Evolutionary conservation across 2,329 filamentous ascomycete genomes (phyloP).

Genomic region (Pyrenophora seminiperda): DNA sequence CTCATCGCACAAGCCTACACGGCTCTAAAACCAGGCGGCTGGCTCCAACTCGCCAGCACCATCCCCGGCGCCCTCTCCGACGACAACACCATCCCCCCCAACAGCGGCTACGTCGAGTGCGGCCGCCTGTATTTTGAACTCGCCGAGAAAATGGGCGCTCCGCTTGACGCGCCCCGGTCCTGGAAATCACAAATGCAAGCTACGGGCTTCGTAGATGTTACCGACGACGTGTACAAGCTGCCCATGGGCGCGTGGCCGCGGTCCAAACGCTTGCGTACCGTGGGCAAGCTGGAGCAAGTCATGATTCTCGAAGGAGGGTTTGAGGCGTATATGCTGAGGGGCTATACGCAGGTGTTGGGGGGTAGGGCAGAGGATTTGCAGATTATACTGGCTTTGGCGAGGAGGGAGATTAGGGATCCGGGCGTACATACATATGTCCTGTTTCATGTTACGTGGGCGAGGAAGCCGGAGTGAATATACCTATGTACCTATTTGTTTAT

Average conservation of each 20-base stretch:
- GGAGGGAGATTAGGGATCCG: conserved; percentile 28
- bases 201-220: conserved; percentile 53
- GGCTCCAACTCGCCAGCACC: conserved; percentile 39
- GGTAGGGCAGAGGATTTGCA: conserved; percentile 24
- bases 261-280: conserved; percentile 27
- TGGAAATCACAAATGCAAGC: conserved; percentile 44
- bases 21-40: conserved; percentile 28
- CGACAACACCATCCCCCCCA: conserved; percentile 26
- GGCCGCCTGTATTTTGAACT: conserved; percentile 29
- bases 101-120: conserved; percentile 27
- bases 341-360: conserved; percentile 27
- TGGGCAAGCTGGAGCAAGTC: conserved; percentile 27
- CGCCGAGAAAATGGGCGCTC: conserved; percentile 35
- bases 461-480: conserved; percentile 24
- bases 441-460: conserved; percentile 30
- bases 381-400: conserved; percentile 25
- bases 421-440: conserved; percentile 31
- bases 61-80: conserved; percentile 25
- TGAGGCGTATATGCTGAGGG: conserved; percentile 32
- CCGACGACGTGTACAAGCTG: conserved; percentile 37
- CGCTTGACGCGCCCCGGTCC: conserved; percentile 37
- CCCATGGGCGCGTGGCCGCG: conserved; percentile 39
- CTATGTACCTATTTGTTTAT: too few relatives aligned
- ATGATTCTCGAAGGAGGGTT: conserved; percentile 34
- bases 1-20: conserved; percentile 35